Evolutionary conservation across 805 yeast species (phyloP).

Genomic region (Diddensiella santjacobensis): DNA sequence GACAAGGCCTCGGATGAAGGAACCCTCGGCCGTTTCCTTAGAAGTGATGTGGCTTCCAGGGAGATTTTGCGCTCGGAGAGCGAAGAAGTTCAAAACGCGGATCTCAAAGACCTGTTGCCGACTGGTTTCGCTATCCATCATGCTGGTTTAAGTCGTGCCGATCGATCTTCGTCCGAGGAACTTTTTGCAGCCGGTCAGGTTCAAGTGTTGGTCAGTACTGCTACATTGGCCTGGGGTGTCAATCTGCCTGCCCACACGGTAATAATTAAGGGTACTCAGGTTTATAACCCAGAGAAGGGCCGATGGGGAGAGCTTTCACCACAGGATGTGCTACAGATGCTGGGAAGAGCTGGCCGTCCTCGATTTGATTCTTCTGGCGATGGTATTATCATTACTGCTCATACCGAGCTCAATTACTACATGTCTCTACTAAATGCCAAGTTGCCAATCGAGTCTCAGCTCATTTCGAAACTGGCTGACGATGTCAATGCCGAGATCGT

Average conservation of each 20-base stretch:
- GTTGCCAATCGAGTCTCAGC: constrained; percentile 86
- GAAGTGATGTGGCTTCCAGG: constrained; percentile 52
- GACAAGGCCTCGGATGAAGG: constrained; percentile 58
- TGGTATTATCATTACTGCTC: constrained; percentile 88
- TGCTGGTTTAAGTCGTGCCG: constrained; percentile 76
- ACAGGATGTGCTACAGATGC: constrained; percentile 92
- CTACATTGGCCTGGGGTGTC: constrained; percentile 97
- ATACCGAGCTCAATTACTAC: constrained; percentile 80
- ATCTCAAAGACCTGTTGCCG: constrained; percentile 56
- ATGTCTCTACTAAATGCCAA: constrained; percentile 88
- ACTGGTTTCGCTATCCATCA: constrained; percentile 86
- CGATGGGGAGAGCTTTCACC: constrained; percentile 89
- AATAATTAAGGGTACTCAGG: constrained; percentile 87
- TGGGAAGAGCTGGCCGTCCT: constrained; percentile 98
- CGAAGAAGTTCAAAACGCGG: constrained; percentile 49
- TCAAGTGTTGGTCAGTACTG: constrained; percentile 83
- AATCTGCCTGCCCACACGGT: constrained; percentile 94
- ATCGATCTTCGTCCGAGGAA: constrained; percentile 77
- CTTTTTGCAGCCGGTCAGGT: constrained; percentile 82
- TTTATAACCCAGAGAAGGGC: constrained; percentile 87
- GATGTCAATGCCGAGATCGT: constrained; percentile 83
- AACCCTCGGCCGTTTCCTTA: constrained; percentile 42
- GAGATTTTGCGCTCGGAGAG: constrained; percentile 66
- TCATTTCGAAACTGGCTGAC: constrained; percentile 68
- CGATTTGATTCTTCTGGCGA: constrained; percentile 89